Base-by-base conservation (phyloP, 1,139 yeast species). In the Zygosaccharomyces sapae region DNA sequence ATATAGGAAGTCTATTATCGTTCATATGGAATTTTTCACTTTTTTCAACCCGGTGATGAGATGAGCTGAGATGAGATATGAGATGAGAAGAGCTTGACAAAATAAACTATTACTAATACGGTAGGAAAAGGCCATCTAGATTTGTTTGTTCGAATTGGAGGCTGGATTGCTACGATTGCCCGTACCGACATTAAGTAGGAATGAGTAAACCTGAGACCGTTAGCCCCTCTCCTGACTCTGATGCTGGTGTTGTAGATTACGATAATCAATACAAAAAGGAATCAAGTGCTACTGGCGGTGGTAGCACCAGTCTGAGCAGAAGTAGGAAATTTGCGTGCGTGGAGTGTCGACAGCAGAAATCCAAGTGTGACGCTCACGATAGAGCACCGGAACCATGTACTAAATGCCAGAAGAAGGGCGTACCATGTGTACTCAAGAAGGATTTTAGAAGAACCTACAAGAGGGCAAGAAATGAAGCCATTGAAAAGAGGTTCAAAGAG, bases 291-390 rank as follows among this genome's bases (percentile, higher is more conserved):
- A 35, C 16, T 18, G 27, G 27, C 6, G 9, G 25, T 20, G 16
- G 27, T 3, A 31, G 39, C 22, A 29, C 34, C 20, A 25, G 19
- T 20, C 43, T 45, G 18, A 42, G 41, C 18, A 57, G 59, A 47
- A 52, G 56, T 7, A 83, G 82, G 61, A 76, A 83, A 52, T 81
- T 89, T 65, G 97, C 97, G 0, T 92, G 98, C 70, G 89, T 87
- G 2, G 96, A 90, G 62, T 92, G 98, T 63, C 77, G 98, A 16
- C 98, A 92, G 66, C 98, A 92, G 64, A 92, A 92, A 68, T 74
- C 92, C 22, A 79, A 83, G 55, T 92, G 97, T 68, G 95, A 88
- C 65, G 95, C 96, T 7, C 80, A 77, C 52, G 89, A 84, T 51
- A 75, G 72, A 46, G 79, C 80, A 38, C 96, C 96, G 0, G 72